Conservation (phyloP, 106 monocot genomes). For the Gastrodia elata region DNA sequence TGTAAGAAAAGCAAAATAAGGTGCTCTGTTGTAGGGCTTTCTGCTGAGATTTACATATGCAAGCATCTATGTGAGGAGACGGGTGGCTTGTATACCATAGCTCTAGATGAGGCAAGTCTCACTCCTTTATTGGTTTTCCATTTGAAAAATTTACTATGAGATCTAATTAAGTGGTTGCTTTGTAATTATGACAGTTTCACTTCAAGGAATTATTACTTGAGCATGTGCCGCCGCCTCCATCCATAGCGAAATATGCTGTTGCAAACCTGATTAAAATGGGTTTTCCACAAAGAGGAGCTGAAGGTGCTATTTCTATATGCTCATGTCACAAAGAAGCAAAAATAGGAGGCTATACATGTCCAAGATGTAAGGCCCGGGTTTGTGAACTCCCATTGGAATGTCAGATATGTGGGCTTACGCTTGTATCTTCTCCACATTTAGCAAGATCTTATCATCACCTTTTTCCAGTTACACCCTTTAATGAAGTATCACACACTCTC, state of each 20-base stretch:
- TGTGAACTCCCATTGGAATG: slow-evolving; percentile 95
- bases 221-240: slow-evolving; percentile 87
- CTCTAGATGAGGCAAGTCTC: slow-evolving; percentile 69
- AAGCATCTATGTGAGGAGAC: slow-evolving; percentile 89
- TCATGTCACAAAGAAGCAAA: slow-evolving; percentile 88
- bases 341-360: slow-evolving; percentile 90
- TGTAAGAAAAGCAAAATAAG: slow-evolving; percentile 92
- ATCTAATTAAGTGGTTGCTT: neutral
- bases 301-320: slow-evolving; percentile 75
- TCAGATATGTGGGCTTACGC: slow-evolving; percentile 80
- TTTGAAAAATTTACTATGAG: neutral
- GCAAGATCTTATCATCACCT: slow-evolving; percentile 98
- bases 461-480: slow-evolving; percentile 80
- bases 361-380: slow-evolving; percentile 80
- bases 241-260: slow-evolving; percentile 86
- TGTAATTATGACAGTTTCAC: slow-evolving; percentile 47
- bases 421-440: slow-evolving; percentile 95
- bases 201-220: slow-evolving; percentile 87
- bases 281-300: slow-evolving; percentile 94
- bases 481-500: slow-evolving; percentile 43
- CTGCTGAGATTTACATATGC: slow-evolving; percentile 87
- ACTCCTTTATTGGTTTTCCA: slow-evolving; percentile 3
- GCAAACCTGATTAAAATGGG: slow-evolving; percentile 97
- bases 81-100: slow-evolving; percentile 81
- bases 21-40: slow-evolving; percentile 83